These are phyloP conservation scores for Chalara sp. DNA, from an alignment of 2,329 filamentous ascomycete genomes.

Conservation along the genomic window DNA sequence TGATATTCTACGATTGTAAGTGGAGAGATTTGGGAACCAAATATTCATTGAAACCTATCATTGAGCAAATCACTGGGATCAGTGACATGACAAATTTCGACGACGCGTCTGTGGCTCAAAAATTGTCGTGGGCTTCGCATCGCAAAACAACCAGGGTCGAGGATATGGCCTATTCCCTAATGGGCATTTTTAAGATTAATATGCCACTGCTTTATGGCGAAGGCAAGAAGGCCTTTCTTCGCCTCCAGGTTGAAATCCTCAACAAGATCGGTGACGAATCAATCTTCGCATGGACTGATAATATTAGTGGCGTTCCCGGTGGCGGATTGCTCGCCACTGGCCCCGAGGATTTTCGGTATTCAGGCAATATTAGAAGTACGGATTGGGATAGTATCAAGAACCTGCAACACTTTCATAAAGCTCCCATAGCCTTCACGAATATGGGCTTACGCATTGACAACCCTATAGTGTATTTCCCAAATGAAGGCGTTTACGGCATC, in stretches of 20 bases:
- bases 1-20: not conserved
- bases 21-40: slow-evolving; percentile 2
- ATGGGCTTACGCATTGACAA: too few species aligned
- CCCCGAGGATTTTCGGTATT: too few species aligned
- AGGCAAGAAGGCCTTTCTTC: slow-evolving; percentile 26
- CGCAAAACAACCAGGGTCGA: slow-evolving; percentile 23
- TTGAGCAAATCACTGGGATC: slow-evolving; percentile 1
- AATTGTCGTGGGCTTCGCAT: slow-evolving; percentile 30
- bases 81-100: slow-evolving; percentile 5
- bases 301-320: too few species aligned
- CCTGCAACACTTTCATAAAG: too few species aligned
- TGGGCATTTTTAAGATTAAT: slow-evolving; percentile 29
- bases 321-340: too few species aligned
- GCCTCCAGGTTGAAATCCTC: slow-evolving; percentile 30
- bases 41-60: not conserved
- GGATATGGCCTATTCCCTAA: slow-evolving; percentile 28
- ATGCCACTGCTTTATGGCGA: slow-evolving; percentile 32
- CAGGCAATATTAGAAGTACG: too few species aligned
- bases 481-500: too few species aligned
- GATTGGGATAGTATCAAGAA: too few species aligned
- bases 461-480: too few species aligned
- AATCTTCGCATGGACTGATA: not conserved
- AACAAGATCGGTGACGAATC: not conserved
- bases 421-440: too few species aligned
- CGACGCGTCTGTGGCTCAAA: slow-evolving; percentile 25